Evolutionary conservation across 345 rosid genomes (phyloP).

Genomic region (Zanthoxylum bungeanum): DNA sequence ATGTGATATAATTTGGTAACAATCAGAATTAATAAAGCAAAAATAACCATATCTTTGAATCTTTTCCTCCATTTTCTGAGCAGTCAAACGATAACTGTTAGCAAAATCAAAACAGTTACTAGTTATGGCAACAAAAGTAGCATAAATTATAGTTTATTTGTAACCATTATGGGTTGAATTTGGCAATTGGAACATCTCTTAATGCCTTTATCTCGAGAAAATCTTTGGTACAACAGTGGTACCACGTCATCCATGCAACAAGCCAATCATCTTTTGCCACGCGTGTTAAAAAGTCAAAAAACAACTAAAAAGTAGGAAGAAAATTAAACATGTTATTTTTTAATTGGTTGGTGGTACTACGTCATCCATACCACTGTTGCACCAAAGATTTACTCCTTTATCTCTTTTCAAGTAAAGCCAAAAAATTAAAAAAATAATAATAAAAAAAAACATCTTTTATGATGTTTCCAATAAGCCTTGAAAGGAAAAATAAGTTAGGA

Average conservation of each 20-base stretch:
- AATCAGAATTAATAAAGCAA: not conserved
- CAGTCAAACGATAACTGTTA: not conserved
- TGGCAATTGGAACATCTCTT: not conserved
- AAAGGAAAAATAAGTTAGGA: not conserved
- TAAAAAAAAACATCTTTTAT: not conserved
- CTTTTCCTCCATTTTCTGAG: slow-evolving; percentile 5
- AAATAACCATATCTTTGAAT: not conserved
- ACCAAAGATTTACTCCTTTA: too few species aligned
- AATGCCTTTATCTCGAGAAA: not conserved
- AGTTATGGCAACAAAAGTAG: not conserved
- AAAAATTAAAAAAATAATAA: not conserved
- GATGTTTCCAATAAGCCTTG: not conserved
- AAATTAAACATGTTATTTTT: too few species aligned
- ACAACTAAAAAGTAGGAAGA: too few species aligned
- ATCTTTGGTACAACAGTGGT: too few species aligned
- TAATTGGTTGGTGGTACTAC: too few species aligned
- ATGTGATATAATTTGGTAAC: not conserved
- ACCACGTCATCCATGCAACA: too few species aligned
- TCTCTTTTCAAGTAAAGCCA: not conserved
- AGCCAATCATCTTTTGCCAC: too few species aligned
- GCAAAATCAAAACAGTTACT: not conserved
- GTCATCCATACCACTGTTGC: too few species aligned
- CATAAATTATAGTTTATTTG: not conserved
- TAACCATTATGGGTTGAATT: not conserved
- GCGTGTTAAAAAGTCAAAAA: too few species aligned